Evolutionary conservation across 345 rosid genomes (phyloP), one percentile per base, ranked within the genome.

Genomic region (Hibiscus mutabilis): DNA sequence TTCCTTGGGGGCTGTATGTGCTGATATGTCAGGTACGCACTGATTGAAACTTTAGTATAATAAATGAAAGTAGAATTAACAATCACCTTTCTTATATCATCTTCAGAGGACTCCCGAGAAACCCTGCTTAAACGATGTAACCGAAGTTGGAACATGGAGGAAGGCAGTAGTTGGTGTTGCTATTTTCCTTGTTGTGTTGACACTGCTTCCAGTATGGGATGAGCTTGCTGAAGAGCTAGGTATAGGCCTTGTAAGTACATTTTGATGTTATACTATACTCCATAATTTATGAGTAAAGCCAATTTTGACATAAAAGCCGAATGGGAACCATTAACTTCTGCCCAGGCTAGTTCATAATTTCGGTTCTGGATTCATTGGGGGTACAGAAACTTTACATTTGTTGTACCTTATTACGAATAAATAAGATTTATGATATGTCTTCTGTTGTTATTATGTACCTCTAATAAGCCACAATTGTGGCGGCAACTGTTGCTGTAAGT

Each of bases 221-320:
- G 95, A 91, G 74, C 97, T 94, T 24, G 96, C 98, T 10, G 98
- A 88, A 82, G 98, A 94, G 79, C 75, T 94, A 33, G 97, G 98
- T 37, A 91, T 94, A 76, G 98, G 96, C 71, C 95, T 94, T 63
- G 87, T 90, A 67, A 89, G 82, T 60, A 85, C 96, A 60, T 87
- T 94, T 79, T 87, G 75, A 80, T 64, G 70, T 53, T 18, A 53
- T 6, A 53, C 6, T 6, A 49, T 16, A 47, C 3, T 46, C 52
- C 14, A 57, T 25, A 70, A 37, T 24, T 60, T 60, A 1, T 18
- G 31, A 59, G 74, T 15, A 58, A 42, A 71, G 59, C 67, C 58
- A 71, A 59, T 71, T 71, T 71, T 71, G 66, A 71, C 35, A 9
- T 44, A 60, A 9, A 71, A 60, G 35, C 72, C 61, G 35, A 29